These are phyloP conservation scores for Oidiodendron maius DNA, from an alignment of 495 filamentous ascomycete genomes.

Conservation along the genomic window DNA sequence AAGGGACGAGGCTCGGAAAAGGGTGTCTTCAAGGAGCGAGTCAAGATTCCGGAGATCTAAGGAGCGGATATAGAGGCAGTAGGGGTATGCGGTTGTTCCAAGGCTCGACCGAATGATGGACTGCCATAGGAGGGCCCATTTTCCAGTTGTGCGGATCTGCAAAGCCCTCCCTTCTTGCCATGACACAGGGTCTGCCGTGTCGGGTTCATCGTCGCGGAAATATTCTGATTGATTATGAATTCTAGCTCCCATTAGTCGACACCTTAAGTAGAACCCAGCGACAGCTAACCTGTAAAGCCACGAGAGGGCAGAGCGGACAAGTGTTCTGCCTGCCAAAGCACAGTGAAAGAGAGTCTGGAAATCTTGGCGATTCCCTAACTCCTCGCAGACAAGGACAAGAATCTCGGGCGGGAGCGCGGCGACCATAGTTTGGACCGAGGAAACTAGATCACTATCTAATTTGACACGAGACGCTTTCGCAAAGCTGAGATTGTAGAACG, in stretches of 20 bases:
- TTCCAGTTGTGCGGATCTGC: conserved; percentile 28
- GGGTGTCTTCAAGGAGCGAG: conserved; percentile 49
- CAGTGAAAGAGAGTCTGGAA: conserved; percentile 53
- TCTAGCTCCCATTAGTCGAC: neutral
- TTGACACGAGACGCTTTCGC: neutral
- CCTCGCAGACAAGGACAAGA: conserved; percentile 51
- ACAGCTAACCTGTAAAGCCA: conserved; percentile 54
- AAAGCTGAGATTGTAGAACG: no score
- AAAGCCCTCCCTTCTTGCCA: conserved; percentile 22
- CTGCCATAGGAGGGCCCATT: conserved; percentile 61
- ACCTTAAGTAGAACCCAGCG: neutral
- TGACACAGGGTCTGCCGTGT: conserved; percentile 22
- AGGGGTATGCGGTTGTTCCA: conserved; percentile 58
- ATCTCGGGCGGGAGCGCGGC: conserved; percentile 50
- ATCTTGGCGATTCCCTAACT: conserved; percentile 44
- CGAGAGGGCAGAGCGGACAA: conserved; percentile 52
- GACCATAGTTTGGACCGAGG: no score
- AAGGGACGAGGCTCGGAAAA: conserved; percentile 30
- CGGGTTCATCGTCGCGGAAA: conserved; percentile 2
- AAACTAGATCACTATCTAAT: no score
- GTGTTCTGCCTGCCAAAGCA: conserved; percentile 39
- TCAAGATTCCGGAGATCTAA: conserved; percentile 57
- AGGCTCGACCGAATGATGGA: conserved; percentile 63
- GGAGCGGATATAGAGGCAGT: conserved; percentile 59
- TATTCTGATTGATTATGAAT: conserved; percentile 10